phyloP scores from a whole-genome alignment of 768 basidiomycete species.

The Boletus bicolor region DNA sequence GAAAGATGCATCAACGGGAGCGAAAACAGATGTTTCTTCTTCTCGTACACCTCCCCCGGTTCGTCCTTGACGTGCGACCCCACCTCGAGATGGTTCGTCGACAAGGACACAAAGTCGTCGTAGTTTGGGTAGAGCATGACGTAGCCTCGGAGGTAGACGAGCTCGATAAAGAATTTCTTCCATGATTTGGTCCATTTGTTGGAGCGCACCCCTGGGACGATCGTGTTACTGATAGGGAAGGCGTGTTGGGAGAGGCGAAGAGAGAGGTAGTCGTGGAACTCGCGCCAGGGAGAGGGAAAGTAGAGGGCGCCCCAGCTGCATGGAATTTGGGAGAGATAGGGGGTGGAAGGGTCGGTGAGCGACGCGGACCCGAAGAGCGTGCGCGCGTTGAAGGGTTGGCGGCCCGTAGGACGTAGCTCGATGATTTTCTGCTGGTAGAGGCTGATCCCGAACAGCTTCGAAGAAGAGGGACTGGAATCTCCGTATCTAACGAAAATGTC shows the following conservation, averaged over 20 bases:
- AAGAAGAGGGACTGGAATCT: slow-evolving; percentile 33
- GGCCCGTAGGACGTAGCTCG: slow-evolving; percentile 66
- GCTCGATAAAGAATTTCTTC: slow-evolving; percentile 89
- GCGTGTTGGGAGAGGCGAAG: slow-evolving; percentile 57
- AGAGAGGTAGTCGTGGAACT: slow-evolving; percentile 76
- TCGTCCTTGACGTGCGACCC: slow-evolving; percentile 73
- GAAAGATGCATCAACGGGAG: slow-evolving; percentile 62
- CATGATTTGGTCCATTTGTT: slow-evolving; percentile 80
- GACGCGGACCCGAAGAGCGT: slow-evolving; percentile 46
- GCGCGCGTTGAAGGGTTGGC: slow-evolving; percentile 66
- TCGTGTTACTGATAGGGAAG: slow-evolving; percentile 33
- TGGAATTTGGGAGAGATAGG: slow-evolving; percentile 83
- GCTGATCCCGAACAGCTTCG: slow-evolving; percentile 72
- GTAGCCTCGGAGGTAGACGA: slow-evolving; percentile 77
- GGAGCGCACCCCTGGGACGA: slow-evolving; percentile 76
- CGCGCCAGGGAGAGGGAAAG: slow-evolving; percentile 86
- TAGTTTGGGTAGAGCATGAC: slow-evolving; percentile 91
- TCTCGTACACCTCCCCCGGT: slow-evolving; percentile 42
- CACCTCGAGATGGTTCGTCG: slow-evolving; percentile 87
- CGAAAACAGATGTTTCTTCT: slow-evolving; percentile 61
- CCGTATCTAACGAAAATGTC: slow-evolving; percentile 51
- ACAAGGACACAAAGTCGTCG: slow-evolving; percentile 64
- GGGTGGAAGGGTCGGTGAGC: slow-evolving; percentile 47
- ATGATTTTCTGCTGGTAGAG: slow-evolving; percentile 84
- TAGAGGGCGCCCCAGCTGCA: slow-evolving; percentile 93